A percentile compares a stretch with the other conserved stretches of the same genome.
These are phyloP conservation scores for Sisymbrium irio DNA, from an alignment of 345 rosid genomes.

Conservation along the genomic window DNA sequence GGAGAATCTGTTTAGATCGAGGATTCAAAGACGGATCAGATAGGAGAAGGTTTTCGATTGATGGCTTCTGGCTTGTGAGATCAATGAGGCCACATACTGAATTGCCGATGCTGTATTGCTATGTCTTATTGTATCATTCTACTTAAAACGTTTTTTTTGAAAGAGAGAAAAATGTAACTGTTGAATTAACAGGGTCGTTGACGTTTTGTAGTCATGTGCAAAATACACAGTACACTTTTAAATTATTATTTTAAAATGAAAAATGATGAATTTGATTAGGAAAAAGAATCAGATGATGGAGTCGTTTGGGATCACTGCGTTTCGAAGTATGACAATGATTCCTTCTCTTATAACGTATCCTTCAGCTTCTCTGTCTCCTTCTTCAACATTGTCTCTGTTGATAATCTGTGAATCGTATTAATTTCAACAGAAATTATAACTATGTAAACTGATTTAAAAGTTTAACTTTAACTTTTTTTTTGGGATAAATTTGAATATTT, in stretches of 20 bases:
- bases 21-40: no score
- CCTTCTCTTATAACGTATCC: slow-evolving; percentile 76
- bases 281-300: slow-evolving; percentile 41
- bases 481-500: background rate
- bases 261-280: slow-evolving; percentile 28
- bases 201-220: background rate
- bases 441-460: background rate
- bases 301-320: slow-evolving; percentile 53
- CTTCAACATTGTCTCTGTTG: slow-evolving; percentile 64
- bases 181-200: background rate
- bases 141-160: no score
- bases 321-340: slow-evolving; percentile 57
- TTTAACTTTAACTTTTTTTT: background rate
- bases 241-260: background rate
- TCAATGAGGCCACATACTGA: no score
- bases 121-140: no score
- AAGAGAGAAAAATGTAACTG: background rate
- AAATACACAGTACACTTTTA: background rate
- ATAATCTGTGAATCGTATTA: slow-evolving; percentile 47
- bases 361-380: slow-evolving; percentile 52
- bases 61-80: no score
- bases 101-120: no score
- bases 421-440: background rate
- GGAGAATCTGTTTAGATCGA: no score
- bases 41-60: no score